Evolutionary conservation across 2,329 filamentous ascomycete species (phyloP).

Genomic region (Zasmidium citrigriseum): DNA sequence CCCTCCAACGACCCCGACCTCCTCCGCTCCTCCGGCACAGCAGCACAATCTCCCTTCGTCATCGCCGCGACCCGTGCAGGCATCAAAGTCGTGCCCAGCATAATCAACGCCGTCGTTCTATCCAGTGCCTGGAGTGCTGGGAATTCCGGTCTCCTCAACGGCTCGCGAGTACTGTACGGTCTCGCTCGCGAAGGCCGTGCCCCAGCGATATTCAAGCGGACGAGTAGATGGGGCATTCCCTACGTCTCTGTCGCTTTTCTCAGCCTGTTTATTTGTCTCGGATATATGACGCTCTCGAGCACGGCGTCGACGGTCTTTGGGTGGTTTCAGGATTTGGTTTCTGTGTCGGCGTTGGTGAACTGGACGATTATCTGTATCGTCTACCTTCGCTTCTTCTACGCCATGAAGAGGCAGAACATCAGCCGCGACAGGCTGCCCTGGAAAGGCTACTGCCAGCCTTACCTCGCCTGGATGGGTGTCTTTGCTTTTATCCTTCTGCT

Average conservation of each 20-base stretch:
- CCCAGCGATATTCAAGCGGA: constrained; percentile 52
- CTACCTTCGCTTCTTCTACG: constrained; percentile 64
- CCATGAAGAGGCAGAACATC: constrained; percentile 54
- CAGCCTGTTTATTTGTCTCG: constrained; percentile 13
- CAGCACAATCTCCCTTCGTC: constrained; percentile 63
- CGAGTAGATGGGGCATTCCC: constrained; percentile 24
- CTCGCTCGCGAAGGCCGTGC: constrained; percentile 65
- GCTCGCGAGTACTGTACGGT: constrained; percentile 53
- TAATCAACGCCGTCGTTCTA: constrained; percentile 70
- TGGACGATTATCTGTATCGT: constrained; percentile 66
- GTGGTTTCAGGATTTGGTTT: constrained; percentile 67
- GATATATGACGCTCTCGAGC: constrained; percentile 15
- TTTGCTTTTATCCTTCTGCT: constrained; percentile 57
- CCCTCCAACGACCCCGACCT: constrained; percentile 33
- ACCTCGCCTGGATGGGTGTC: constrained; percentile 58
- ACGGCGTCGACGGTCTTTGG: constrained; percentile 48
- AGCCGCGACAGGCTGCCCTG: constrained; percentile 63
- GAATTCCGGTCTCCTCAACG: constrained; percentile 55
- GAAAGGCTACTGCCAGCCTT: constrained; percentile 66
- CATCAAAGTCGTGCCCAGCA: constrained; percentile 60
- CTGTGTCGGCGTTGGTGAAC: constrained; percentile 66
- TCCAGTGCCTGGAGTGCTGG: constrained; percentile 63
- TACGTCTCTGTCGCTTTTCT: constrained; percentile 20
- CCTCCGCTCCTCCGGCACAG: constrained; percentile 31
- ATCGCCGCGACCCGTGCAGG: constrained; percentile 64